Evolutionary conservation across 352 stramenopile species (phyloP), one percentile per base, ranked within the genome.

Genomic region (Phytophthora hibernalis): DNA sequence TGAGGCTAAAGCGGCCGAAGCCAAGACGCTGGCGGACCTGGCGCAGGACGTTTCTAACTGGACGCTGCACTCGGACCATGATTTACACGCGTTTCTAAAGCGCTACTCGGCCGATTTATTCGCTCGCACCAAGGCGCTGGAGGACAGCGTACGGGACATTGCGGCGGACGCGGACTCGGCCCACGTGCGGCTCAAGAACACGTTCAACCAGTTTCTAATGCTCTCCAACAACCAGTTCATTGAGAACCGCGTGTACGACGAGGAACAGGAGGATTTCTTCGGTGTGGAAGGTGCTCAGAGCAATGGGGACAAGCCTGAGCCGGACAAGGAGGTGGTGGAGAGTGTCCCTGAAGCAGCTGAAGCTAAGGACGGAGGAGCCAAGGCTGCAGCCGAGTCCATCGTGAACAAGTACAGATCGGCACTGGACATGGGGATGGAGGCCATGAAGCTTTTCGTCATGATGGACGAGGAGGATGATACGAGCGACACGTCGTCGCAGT

Each of bases 171-270:
- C 85, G 5, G 83, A 93, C 57, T 75, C 76, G 13, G 79, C 89
- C 3, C 74, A 93, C 40, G 87, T 96, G 50, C 83, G 87, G 3
- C 74, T 95, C 0, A 79, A 83, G 20, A 96, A 96, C 76, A 90
- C 85, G 30, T 91, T 95, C 61, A 96, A 95, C 70, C 73, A 92
- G 76, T 96, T 96, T 62, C 78, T 96, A 15, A 85, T 93, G 86
- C 76, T 95, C 18, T 90, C 74, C 12, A 92, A 96, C 68, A 96
- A 83, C 58, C 89, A 96, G 73, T 96, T 96, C 60, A 92, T 96
- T 42, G 89, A 96, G 65, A 95, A 95, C 66, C 88, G 88, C 65
- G 88, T 96, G 43, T 95, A 95, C 70, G 89, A 95, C 66, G 86
- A 95, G 44, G 87, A 95, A 45, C 87, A 95, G 56, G 86, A 93